Evolutionary conservation across 352 stramenopile species (phyloP).

Genomic region (Globisporangium acanthophoron): DNA sequence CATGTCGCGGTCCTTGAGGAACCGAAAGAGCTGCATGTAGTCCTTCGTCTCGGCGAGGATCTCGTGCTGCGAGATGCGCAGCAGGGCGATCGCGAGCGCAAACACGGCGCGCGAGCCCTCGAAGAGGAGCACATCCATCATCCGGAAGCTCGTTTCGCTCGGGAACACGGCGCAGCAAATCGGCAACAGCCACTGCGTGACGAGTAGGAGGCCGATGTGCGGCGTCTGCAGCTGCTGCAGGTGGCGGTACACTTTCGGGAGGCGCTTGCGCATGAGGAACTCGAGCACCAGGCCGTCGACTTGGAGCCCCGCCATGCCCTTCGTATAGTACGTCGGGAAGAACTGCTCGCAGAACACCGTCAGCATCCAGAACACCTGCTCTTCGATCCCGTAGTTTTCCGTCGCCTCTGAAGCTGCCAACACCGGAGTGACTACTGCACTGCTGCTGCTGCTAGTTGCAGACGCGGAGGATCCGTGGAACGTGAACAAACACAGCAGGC

Average conservation of each 20-base stretch:
- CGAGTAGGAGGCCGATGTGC: constrained; percentile 52
- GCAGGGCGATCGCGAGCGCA: constrained; percentile 41
- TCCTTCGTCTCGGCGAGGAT: constrained; percentile 49
- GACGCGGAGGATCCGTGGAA: neutral
- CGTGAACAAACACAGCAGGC: constrained; percentile 60
- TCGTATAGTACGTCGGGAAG: constrained; percentile 55
- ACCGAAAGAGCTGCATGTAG: constrained; percentile 62
- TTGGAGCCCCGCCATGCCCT: constrained; percentile 60
- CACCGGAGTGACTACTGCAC: neutral
- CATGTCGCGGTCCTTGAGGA: constrained; percentile 53
- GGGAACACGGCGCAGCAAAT: constrained; percentile 64
- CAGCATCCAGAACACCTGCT: constrained; percentile 61
- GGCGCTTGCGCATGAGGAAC: constrained; percentile 29
- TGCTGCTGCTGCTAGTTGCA: neutral
- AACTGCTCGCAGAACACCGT: constrained; percentile 46
- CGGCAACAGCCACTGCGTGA: constrained; percentile 63
- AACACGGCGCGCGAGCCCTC: constrained; percentile 51
- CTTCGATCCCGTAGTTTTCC: constrained; percentile 16
- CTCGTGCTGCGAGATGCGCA: constrained; percentile 51
- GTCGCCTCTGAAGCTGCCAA: too few species aligned
- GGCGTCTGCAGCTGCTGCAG: constrained; percentile 47
- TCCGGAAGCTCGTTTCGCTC: constrained; percentile 52
- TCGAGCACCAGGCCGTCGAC: constrained; percentile 55
- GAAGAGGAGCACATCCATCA: constrained; percentile 56
- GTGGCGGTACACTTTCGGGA: constrained; percentile 54